phyloP scores from a whole-genome alignment of 106 monocot species.

The Gastrodia elata region DNA sequence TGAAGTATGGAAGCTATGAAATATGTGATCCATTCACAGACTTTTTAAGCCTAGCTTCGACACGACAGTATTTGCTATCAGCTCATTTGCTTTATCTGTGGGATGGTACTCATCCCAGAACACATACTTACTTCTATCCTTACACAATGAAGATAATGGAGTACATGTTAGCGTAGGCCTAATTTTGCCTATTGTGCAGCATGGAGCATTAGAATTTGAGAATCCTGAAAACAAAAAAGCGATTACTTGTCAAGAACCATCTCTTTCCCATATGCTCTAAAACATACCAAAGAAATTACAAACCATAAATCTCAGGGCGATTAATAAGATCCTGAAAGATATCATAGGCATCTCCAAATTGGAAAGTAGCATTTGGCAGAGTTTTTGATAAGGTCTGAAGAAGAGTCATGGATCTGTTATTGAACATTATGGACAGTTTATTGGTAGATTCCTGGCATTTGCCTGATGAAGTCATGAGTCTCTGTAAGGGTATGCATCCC shows the following conservation, averaged over 20 bases:
- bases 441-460: conserved; percentile 67
- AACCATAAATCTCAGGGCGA: conserved; percentile 52
- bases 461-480: conserved; percentile 47
- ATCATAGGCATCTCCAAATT: conserved; percentile 73
- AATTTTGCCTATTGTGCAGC: conserved; percentile 63
- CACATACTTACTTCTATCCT: conserved; percentile 80
- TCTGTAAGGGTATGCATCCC: conserved; percentile 93
- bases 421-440: conserved; percentile 59
- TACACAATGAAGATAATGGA: conserved; percentile 68
- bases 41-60: conserved; percentile 36
- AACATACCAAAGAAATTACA: neutral
- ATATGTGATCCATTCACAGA: conserved; percentile 18
- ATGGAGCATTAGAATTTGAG: conserved; percentile 62
- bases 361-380: conserved; percentile 64
- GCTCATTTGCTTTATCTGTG: conserved; percentile 75
- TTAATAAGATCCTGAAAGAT: conserved; percentile 63
- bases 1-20: neutral
- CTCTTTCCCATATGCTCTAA: neutral
- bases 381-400: conserved; percentile 27
- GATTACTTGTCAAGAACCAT: neutral
- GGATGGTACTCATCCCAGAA: conserved; percentile 99
- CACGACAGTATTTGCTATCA: conserved; percentile 65
- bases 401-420: conserved; percentile 32
- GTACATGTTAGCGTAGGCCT: conserved; percentile 81
- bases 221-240: conserved; percentile 32